Evolutionary conservation across 495 filamentous ascomycete species (phyloP).

Genomic region (Daldinia grandis): DNA sequence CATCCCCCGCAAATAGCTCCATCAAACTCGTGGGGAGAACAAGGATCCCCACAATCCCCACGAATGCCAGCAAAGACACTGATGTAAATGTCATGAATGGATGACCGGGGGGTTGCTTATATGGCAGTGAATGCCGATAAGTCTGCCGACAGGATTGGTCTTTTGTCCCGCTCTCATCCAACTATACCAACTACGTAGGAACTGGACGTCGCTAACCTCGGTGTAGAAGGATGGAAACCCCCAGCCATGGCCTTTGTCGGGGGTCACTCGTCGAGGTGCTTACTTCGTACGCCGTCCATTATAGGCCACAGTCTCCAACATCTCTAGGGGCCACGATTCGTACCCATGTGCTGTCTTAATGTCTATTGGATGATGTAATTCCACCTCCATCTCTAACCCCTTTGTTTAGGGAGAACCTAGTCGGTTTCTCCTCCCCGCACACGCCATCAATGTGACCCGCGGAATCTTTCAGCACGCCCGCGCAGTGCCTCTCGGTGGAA

Average conservation of each 20-base stretch:
- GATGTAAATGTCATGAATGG: not conserved
- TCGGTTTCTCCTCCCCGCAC: not conserved
- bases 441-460: constrained; percentile 18
- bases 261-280: not conserved
- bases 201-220: not conserved
- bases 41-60: constrained; percentile 9
- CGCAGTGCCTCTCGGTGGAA: constrained; percentile 32
- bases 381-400: not conserved
- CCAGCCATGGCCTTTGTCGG: not conserved
- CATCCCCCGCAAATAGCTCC: not conserved
- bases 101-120: not conserved
- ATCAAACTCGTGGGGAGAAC: constrained; percentile 8
- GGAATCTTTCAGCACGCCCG: constrained; percentile 11
- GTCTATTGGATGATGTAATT: not conserved
- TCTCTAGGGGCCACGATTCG: not conserved
- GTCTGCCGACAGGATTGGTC: constrained; percentile 15
- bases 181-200: not conserved
- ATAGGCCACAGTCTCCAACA: not conserved
- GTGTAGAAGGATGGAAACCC: not conserved
- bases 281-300: not conserved
- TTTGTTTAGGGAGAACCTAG: constrained; percentile 17
- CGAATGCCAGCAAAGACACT: not conserved
- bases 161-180: not conserved
- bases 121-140: constrained; percentile 12
- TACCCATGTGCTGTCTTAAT: constrained; percentile 9